Evolutionary conservation across 495 filamentous ascomycete genomes (phyloP).

Genomic region (Aspergillus asperescens): DNA sequence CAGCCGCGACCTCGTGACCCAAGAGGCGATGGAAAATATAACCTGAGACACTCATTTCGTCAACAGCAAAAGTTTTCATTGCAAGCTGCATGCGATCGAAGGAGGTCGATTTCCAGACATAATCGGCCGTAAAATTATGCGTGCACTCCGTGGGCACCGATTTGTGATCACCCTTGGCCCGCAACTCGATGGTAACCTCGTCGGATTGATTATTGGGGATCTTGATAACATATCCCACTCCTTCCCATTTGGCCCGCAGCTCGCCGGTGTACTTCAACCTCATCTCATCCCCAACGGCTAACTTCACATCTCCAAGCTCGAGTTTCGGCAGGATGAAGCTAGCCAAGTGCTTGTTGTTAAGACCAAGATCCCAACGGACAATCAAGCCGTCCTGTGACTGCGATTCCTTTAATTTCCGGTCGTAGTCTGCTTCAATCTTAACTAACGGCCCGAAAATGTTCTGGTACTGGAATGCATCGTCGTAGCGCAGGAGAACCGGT

Average conservation of each 20-base stretch:
- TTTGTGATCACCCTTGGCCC: slow-evolving; percentile 86
- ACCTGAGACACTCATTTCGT: slow-evolving; percentile 96
- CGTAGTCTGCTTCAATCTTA: slow-evolving; percentile 99
- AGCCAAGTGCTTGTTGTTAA: slow-evolving; percentile 96
- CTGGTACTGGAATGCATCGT: slow-evolving; percentile 97
- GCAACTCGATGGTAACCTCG: slow-evolving; percentile 92
- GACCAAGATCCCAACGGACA: slow-evolving; percentile 91
- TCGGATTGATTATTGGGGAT: slow-evolving; percentile 99
- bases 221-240: slow-evolving; percentile 98
- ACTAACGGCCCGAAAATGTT: slow-evolving; percentile 98
- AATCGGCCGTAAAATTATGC: slow-evolving; percentile 96
- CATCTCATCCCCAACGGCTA: slow-evolving; percentile 99
- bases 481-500: slow-evolving; percentile 88
- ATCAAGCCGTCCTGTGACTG: slow-evolving; percentile 92
- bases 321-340: slow-evolving; percentile 96
- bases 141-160: slow-evolving; percentile 96
- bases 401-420: slow-evolving; percentile 96
- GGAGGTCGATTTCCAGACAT: slow-evolving; percentile 99
- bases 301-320: slow-evolving; percentile 94
- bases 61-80: slow-evolving; percentile 98
- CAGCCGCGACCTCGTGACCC: slow-evolving; percentile 91
- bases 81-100: slow-evolving; percentile 99
- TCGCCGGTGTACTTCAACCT: slow-evolving; percentile 93
- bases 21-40: slow-evolving; percentile 98
- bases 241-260: slow-evolving; percentile 91